Conservation (phyloP, 2,329 filamentous ascomycete genomes). For the Venturia oleaginea region DNA sequence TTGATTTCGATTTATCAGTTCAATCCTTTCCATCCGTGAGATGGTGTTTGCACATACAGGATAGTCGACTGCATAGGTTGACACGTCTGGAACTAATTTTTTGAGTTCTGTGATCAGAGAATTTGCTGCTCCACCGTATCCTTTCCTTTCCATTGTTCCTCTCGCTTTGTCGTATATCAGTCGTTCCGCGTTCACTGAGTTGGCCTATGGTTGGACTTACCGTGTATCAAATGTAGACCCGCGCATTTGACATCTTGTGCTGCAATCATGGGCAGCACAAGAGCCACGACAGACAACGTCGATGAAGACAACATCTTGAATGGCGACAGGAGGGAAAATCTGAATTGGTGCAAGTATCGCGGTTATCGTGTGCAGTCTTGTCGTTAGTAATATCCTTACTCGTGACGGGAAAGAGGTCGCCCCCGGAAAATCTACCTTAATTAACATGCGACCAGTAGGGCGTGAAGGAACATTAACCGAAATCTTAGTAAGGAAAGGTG, state of each 20-base stretch:
- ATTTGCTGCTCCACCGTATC: conserved; percentile 8
- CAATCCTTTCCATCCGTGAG: background rate
- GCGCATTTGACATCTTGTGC: background rate
- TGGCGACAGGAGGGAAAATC: background rate
- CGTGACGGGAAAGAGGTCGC: too few species aligned
- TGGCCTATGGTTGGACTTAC: background rate
- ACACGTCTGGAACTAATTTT: conserved; percentile 9
- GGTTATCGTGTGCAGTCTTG: background rate
- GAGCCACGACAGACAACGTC: background rate
- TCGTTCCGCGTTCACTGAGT: background rate
- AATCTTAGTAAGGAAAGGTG: too few species aligned
- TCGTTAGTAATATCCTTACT: too few species aligned
- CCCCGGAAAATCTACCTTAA: background rate
- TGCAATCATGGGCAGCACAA: background rate
- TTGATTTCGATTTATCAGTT: background rate
- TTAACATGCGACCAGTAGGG: background rate
- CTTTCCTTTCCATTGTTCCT: conserved; percentile 6
- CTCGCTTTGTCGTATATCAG: background rate
- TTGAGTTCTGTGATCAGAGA: conserved; percentile 8
- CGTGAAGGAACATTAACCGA: too few species aligned
- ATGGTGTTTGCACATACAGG: background rate
- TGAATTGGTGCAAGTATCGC: background rate
- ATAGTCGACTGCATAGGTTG: conserved; percentile 11
- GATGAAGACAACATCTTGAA: background rate
- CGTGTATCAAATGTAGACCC: background rate